These are phyloP conservation scores for Prunus mongolica DNA, from an alignment of 306 rosid species.

Conservation along the genomic window DNA sequence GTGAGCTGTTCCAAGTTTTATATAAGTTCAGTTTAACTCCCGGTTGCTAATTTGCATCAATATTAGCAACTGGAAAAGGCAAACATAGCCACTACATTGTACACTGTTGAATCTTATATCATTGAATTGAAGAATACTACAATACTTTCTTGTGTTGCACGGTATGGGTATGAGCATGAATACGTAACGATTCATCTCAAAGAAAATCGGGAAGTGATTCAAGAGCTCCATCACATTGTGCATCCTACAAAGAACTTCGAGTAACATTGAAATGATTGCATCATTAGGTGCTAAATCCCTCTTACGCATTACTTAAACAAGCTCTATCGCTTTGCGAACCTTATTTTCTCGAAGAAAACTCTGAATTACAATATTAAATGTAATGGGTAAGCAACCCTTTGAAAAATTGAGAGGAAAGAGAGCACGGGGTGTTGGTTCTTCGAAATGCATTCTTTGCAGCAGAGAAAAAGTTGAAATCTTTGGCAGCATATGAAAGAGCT, in stretches of 20 bases:
- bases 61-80: too few species aligned
- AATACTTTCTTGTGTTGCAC: not conserved
- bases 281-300: too few species aligned
- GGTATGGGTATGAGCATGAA: not conserved
- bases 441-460: not conserved
- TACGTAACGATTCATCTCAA: not conserved
- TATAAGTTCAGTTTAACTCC: too few species aligned
- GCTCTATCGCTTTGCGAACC: too few species aligned
- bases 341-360: too few species aligned
- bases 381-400: too few species aligned
- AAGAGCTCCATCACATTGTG: not conserved
- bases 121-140: not conserved
- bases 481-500: not conserved
- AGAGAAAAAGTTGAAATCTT: not conserved
- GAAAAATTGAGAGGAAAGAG: not conserved
- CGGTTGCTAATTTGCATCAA: too few species aligned
- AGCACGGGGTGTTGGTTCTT: not conserved
- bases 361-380: too few species aligned
- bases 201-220: constrained; percentile 4
- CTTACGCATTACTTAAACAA: too few species aligned
- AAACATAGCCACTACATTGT: too few species aligned
- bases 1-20: not conserved
- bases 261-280: too few species aligned
- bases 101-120: too few species aligned
- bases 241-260: not conserved